phyloP scores from a whole-genome alignment of 2,329 filamentous ascomycete genomes.

The Phaeosphaeriaceae sp. region DNA sequence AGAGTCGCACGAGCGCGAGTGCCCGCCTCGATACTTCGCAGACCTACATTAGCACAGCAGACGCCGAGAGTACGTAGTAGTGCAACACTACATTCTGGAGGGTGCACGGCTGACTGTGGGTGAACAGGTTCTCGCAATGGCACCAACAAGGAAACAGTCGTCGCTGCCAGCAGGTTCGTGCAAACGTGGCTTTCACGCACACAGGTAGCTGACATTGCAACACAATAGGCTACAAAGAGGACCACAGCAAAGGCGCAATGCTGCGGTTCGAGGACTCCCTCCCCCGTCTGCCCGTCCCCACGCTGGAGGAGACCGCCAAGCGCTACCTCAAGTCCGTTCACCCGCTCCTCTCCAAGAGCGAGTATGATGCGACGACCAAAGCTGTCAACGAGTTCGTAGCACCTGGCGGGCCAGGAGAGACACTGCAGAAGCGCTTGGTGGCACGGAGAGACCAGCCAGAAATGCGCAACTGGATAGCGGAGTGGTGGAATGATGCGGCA shows the following conservation, averaged over 20 bases:
- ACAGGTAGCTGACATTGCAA: conserved; percentile 1
- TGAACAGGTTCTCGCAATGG: conserved; percentile 45
- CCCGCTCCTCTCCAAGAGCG: conserved; percentile 72
- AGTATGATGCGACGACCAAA: conserved; percentile 77
- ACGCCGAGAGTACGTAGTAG: conserved; percentile 38
- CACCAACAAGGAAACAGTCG: conserved; percentile 52
- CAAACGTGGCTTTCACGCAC: conserved; percentile 7
- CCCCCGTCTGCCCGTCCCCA: conserved; percentile 78
- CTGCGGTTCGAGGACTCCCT: conserved; percentile 87
- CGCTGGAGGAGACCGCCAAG: conserved; percentile 80
- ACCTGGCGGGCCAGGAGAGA: conserved; percentile 82
- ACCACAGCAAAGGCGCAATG: conserved; percentile 80
- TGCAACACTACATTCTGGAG: not conserved
- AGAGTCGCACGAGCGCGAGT: conserved; percentile 50
- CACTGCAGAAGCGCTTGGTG: conserved; percentile 86
- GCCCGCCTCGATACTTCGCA: conserved; percentile 47
- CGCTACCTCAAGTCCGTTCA: conserved; percentile 83
- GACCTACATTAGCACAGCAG: conserved; percentile 36
- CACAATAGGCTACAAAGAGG: conserved; percentile 75
- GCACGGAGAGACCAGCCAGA: conserved; percentile 81
- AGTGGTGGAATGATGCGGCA: conserved; percentile 98
- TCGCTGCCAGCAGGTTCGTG: conserved; percentile 56
- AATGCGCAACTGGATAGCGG: conserved; percentile 90
- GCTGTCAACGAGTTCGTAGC: conserved; percentile 88
- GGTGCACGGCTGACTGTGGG: conserved; percentile 14